phyloP scores from a whole-genome alignment of 257 asterid genomes.

The Agastache rugosa region DNA sequence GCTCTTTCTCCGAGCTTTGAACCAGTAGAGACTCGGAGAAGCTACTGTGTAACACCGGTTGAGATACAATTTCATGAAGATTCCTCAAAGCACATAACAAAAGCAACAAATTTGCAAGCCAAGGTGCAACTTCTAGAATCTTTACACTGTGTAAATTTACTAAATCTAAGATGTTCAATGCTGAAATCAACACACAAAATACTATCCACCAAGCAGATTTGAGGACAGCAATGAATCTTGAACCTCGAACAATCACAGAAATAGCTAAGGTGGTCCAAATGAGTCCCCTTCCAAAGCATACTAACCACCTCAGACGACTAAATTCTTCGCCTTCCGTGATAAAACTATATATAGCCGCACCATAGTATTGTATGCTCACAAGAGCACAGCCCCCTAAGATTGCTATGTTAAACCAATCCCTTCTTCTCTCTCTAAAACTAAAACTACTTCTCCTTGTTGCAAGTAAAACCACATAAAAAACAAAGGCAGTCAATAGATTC shows the following conservation, averaged over 20 bases:
- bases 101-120: constrained; percentile 62
- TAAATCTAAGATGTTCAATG: constrained; percentile 43
- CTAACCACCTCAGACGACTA: constrained; percentile 42
- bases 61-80: constrained; percentile 34
- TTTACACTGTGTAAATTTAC: constrained; percentile 32
- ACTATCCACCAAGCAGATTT: constrained; percentile 65
- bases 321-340: constrained; percentile 18
- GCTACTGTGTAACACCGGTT: constrained; percentile 2
- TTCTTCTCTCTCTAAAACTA: constrained; percentile 31
- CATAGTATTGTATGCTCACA: constrained; percentile 47
- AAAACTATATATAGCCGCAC: constrained; percentile 41
- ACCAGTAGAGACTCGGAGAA: constrained; percentile 54
- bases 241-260: constrained; percentile 54
- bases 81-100: constrained; percentile 48
- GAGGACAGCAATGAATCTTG: constrained; percentile 47
- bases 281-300: constrained; percentile 48
- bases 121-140: constrained; percentile 50
- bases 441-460: constrained; percentile 28
- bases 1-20: constrained; percentile 29
- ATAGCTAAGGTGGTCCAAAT: constrained; percentile 57
- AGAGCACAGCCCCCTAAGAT: constrained; percentile 49
- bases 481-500: constrained; percentile 45
- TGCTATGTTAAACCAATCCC: constrained; percentile 41
- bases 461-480: constrained; percentile 45
- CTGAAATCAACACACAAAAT: constrained; percentile 51